Percentiles rank a stretch among this genome's conserved stretches.
These are phyloP conservation scores for Coleophoma crateriformis DNA, from an alignment of 2,329 filamentous ascomycete genomes.

Conservation along the genomic window DNA sequence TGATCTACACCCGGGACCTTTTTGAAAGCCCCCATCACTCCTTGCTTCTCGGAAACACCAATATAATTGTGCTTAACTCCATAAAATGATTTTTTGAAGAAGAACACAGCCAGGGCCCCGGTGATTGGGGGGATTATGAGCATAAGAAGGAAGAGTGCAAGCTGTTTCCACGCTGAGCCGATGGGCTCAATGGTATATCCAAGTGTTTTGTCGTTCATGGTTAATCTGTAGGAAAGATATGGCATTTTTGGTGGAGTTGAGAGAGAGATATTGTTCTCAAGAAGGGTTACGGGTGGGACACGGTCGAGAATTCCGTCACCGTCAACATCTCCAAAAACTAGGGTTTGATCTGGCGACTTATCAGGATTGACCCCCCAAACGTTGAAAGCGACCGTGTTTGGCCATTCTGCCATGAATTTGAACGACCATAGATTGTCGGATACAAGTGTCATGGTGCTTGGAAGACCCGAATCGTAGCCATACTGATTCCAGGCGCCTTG, in stretches of 20 bases:
- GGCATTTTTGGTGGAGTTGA: constrained; percentile 46
- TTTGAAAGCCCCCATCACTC: background rate
- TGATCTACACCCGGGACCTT: background rate
- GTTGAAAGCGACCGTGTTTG: constrained; percentile 54
- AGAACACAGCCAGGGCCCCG: background rate
- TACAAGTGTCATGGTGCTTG: constrained; percentile 44
- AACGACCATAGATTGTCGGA: constrained; percentile 50
- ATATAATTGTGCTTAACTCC: background rate
- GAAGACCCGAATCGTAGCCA: constrained; percentile 55
- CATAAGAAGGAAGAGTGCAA: background rate
- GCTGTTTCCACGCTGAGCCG: background rate
- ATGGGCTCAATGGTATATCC: background rate
- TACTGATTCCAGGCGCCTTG: constrained; percentile 59
- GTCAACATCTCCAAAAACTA: constrained; percentile 56
- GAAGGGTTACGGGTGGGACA: constrained; percentile 52
- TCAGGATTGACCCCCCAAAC: constrained; percentile 62
- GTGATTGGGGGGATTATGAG: background rate
- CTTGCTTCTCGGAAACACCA: background rate
- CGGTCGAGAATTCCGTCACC: constrained; percentile 54
- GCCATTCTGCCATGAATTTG: constrained; percentile 59
- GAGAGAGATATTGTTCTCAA: constrained; percentile 50
- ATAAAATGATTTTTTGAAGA: constrained; percentile 1
- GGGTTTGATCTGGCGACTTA: constrained; percentile 54
- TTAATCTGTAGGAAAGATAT: constrained; percentile 46
- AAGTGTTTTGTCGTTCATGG: constrained; percentile 34